These are phyloP conservation scores for Apiospora kogelbergensis DNA, from an alignment of 2,329 filamentous ascomycete species.

Conservation along the genomic window DNA sequence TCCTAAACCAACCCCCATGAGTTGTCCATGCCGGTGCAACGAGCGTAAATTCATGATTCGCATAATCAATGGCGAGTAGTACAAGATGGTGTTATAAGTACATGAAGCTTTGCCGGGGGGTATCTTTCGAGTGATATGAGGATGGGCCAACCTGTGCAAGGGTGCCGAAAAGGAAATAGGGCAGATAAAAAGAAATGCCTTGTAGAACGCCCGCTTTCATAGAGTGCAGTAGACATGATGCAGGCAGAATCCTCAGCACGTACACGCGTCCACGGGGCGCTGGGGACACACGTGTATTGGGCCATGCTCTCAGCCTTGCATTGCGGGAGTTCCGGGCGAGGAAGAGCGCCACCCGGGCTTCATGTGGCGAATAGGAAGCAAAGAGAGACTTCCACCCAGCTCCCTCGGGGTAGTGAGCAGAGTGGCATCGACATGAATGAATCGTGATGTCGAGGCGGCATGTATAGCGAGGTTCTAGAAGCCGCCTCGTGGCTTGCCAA, in stretches of 20 bases:
- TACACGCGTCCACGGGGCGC: background rate
- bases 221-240: background rate
- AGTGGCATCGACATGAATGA: conserved; percentile 9
- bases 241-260: background rate
- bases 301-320: background rate
- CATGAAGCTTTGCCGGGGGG: background rate
- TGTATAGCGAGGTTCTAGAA: conserved; percentile 22
- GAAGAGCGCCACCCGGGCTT: background rate
- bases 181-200: background rate
- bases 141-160: background rate
- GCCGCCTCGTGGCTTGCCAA: conserved; percentile 22
- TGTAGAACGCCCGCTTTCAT: background rate
- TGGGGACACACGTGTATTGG: background rate
- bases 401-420: background rate
- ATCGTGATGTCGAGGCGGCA: background rate
- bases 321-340: background rate
- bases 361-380: background rate
- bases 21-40: conserved; percentile 1
- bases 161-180: background rate
- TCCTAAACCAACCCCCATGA: background rate
- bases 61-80: background rate
- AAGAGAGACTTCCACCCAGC: background rate
- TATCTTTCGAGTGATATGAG: background rate
- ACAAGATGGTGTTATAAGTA: conserved; percentile 4
- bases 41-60: conserved; percentile 5